These are phyloP conservation scores for Agrocybe praecox DNA, from an alignment of 768 basidiomycete genomes.

Conservation along the genomic window DNA sequence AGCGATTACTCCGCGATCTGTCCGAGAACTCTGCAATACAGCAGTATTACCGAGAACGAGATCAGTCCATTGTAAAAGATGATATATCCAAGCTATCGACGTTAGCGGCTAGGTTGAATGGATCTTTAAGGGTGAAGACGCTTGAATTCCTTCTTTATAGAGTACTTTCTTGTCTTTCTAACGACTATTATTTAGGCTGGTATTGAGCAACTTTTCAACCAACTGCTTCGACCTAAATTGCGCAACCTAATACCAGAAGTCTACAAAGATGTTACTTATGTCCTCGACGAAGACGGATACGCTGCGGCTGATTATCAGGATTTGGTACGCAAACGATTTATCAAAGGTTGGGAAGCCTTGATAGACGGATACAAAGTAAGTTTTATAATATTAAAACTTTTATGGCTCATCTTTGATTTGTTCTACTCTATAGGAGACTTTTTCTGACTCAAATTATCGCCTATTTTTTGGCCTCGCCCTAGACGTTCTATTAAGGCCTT, in stretches of 20 bases:
- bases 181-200: constrained; percentile 54
- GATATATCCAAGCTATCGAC: constrained; percentile 52
- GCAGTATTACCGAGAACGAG: constrained; percentile 68
- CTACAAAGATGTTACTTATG: constrained; percentile 88
- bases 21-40: constrained; percentile 50
- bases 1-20: constrained; percentile 75
- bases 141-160: constrained; percentile 13
- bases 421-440: constrained; percentile 60
- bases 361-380: constrained; percentile 90
- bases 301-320: constrained; percentile 84
- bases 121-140: constrained; percentile 69
- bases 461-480: constrained; percentile 84
- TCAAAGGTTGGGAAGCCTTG: constrained; percentile 84
- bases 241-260: constrained; percentile 84
- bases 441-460: constrained; percentile 89
- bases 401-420: constrained; percentile 1
- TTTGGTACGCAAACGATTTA: constrained; percentile 84
- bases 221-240: constrained; percentile 85
- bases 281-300: constrained; percentile 89
- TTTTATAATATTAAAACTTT: constrained; percentile 51
- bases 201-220: constrained; percentile 94
- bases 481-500: constrained; percentile 89
- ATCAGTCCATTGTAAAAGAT: constrained; percentile 52
- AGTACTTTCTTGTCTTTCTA: neutral
- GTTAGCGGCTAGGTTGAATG: constrained; percentile 67